These are phyloP conservation scores for Karstenula rhodostoma DNA, from an alignment of 2,329 filamentous ascomycete species.

Conservation along the genomic window DNA sequence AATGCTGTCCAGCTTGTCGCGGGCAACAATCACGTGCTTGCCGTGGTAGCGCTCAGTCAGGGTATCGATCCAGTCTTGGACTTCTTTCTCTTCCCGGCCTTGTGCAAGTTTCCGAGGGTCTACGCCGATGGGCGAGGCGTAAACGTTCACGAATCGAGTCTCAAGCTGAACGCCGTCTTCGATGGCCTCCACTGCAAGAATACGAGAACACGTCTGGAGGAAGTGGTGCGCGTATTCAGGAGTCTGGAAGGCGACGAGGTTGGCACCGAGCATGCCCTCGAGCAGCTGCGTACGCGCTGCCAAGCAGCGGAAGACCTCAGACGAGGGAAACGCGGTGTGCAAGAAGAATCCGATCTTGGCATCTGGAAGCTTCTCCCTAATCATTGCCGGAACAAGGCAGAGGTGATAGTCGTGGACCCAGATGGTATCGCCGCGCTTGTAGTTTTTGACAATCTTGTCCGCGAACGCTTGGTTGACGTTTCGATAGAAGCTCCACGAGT, in stretches of 20 bases:
- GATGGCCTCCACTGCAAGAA: constrained; percentile 89
- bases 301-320: constrained; percentile 92
- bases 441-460: constrained; percentile 86
- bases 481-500: constrained; percentile 95
- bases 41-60: constrained; percentile 85
- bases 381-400: constrained; percentile 85
- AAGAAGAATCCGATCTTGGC: constrained; percentile 97
- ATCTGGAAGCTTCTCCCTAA: constrained; percentile 88
- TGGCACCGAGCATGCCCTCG: constrained; percentile 91
- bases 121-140: constrained; percentile 87
- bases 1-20: constrained; percentile 93
- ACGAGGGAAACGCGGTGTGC: constrained; percentile 94
- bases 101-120: constrained; percentile 78
- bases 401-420: constrained; percentile 98
- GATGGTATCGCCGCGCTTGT: constrained; percentile 90
- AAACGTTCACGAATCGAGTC: constrained; percentile 90
- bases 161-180: constrained; percentile 89
- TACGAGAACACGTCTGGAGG: constrained; percentile 90
- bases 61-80: constrained; percentile 78
- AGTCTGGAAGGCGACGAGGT: constrained; percentile 92
- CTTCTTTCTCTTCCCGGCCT: constrained; percentile 75
- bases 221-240: constrained; percentile 94
- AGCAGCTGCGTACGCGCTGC: constrained; percentile 86
- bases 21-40: constrained; percentile 89
- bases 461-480: constrained; percentile 93